phyloP scores from a whole-genome alignment of 371 early-diverging fungal genomes.

The Lichtheimia ornata region DNA sequence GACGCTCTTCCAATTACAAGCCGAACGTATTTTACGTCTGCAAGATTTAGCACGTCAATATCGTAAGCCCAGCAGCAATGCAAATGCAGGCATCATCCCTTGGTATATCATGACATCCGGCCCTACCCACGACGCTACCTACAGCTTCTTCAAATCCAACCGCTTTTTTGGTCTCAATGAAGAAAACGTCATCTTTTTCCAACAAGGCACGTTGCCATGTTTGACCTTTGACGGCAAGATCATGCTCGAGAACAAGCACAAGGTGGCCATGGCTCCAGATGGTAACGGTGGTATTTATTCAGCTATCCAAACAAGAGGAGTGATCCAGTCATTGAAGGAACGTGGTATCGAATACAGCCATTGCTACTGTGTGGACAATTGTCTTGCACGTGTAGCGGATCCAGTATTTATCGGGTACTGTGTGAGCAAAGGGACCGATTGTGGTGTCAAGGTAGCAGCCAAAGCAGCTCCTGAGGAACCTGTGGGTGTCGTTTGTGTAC shows the following conservation, averaged over 20 bases:
- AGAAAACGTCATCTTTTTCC: slow-evolving; percentile 86
- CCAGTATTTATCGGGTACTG: slow-evolving; percentile 93
- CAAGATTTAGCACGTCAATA: slow-evolving; percentile 73
- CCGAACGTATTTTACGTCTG: slow-evolving; percentile 84
- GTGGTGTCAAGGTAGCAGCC: slow-evolving; percentile 93
- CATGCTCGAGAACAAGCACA: slow-evolving; percentile 77
- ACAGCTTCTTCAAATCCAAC: slow-evolving; percentile 72
- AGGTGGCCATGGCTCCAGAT: slow-evolving; percentile 78
- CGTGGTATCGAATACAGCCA: slow-evolving; percentile 87
- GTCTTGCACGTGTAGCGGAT: slow-evolving; percentile 92
- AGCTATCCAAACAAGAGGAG: slow-evolving; percentile 76
- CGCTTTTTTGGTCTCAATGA: slow-evolving; percentile 80
- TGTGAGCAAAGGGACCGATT: slow-evolving; percentile 81
- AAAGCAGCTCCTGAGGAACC: slow-evolving; percentile 86
- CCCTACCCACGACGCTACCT: slow-evolving; percentile 84
- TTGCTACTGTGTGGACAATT: slow-evolving; percentile 96
- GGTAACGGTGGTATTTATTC: slow-evolving; percentile 86
- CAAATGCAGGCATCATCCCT: slow-evolving; percentile 67
- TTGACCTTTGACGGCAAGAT: slow-evolving; percentile 84
- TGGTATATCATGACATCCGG: slow-evolving; percentile 97
- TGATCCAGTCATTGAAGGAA: slow-evolving; percentile 71
- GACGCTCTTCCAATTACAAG: slow-evolving; percentile 91
- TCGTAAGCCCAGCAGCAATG: slow-evolving; percentile 22
- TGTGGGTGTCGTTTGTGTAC: slow-evolving; percentile 93
- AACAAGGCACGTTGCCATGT: slow-evolving; percentile 84